phyloP scores from a whole-genome alignment of 352 stramenopile species.

The Pelagophyceae sp. region DNA sequence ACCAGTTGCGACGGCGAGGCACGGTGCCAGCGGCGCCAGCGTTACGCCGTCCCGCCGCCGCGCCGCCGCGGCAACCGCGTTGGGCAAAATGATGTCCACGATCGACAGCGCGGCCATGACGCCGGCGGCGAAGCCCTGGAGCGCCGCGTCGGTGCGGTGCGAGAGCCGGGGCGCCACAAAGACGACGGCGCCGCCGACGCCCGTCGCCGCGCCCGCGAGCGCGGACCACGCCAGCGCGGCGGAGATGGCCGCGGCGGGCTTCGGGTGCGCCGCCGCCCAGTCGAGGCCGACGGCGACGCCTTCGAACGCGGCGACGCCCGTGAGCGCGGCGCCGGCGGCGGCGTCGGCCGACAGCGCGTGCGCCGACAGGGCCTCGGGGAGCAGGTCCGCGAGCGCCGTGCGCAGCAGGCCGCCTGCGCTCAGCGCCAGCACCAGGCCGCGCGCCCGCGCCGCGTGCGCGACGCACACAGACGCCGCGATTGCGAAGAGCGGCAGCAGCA shows the following conservation, averaged over 20 bases:
- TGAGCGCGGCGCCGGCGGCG: too few relatives aligned
- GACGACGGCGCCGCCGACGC: not conserved
- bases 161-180: not conserved
- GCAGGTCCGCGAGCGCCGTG: not conserved
- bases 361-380: conserved; percentile 2
- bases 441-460: not conserved
- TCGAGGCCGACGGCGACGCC: not conserved
- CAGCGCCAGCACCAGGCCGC: not conserved
- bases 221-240: not conserved
- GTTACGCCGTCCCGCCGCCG: too few relatives aligned
- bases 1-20: not conserved
- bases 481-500: not conserved
- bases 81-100: not conserved
- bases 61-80: not conserved
- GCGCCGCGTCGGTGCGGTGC: not conserved
- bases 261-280: not conserved
- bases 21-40: too few relatives aligned
- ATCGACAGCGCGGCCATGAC: not conserved
- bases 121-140: not conserved
- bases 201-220: not conserved
- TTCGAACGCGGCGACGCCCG: not conserved
- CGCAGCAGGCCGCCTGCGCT: not conserved
- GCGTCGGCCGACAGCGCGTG: not conserved
- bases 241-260: not conserved
- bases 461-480: not conserved